Conservation (phyloP, 164 flowering plant genomes). For the Magnolia kwangsiensis region DNA sequence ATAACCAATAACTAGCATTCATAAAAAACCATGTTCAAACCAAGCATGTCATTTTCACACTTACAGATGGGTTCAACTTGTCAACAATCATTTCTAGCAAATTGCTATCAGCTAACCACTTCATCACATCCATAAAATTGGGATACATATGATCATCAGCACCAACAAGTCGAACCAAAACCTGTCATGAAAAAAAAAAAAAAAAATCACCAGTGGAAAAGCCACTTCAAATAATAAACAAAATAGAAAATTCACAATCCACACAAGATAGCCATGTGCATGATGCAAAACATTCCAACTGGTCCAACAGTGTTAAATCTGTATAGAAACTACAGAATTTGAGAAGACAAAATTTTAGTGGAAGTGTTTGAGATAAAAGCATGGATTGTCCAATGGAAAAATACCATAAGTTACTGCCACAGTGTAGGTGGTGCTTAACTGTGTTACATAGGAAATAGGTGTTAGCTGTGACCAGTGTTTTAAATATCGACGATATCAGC, state of each 20-base stretch:
- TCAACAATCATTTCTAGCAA: slow-evolving; percentile 97
- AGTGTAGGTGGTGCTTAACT: not conserved
- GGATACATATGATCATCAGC: slow-evolving; percentile 93
- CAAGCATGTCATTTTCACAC: slow-evolving; percentile 25
- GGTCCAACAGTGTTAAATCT: not conserved
- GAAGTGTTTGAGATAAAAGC: not conserved
- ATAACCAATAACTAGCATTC: not conserved
- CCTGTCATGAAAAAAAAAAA: slow-evolving; percentile 36
- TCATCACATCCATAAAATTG: slow-evolving; percentile 83
- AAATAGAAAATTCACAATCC: not conserved
- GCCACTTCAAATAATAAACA: not conserved
- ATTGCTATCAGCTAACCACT: slow-evolving; percentile 90
- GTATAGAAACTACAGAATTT: not conserved
- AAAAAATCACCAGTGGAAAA: not conserved
- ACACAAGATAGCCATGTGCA: not conserved
- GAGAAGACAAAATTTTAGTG: not conserved
- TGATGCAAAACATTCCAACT: not conserved
- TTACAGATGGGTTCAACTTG: slow-evolving; percentile 82
- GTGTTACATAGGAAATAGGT: not conserved
- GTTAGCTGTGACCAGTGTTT: too few species aligned
- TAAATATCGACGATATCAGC: too few species aligned
- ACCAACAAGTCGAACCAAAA: slow-evolving; percentile 84
- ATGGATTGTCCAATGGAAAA: not conserved
- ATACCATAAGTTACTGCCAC: not conserved
- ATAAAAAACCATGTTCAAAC: not conserved